A percentile compares a stretch with the other conserved stretches of the same genome.
Evolutionary conservation across 140 eudicot genomes (phyloP).

Genomic region (Bidens hawaiensis): DNA sequence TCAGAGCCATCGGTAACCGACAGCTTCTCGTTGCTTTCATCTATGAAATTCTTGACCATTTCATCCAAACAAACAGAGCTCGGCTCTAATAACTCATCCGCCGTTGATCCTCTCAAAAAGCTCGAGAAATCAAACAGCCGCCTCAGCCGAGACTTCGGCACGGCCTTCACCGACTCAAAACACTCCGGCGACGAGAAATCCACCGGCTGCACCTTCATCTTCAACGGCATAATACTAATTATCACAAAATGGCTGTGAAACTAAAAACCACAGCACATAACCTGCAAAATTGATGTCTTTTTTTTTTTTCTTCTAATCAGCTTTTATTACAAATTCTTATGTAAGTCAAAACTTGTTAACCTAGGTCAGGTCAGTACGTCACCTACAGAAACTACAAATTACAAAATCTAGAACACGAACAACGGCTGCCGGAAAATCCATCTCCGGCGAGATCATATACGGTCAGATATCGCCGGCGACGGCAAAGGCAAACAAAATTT

Average conservation of each 20-base stretch:
- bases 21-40: constrained; percentile 58
- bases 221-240: constrained; percentile 40
- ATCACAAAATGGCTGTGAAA: constrained; percentile 14
- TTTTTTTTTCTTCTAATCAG: too few relatives aligned
- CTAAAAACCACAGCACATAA: constrained; percentile 15
- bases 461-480: constrained; percentile 20
- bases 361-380: constrained; percentile 26
- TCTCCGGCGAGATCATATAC: constrained; percentile 29
- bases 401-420: constrained; percentile 16
- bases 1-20: constrained; percentile 40
- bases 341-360: too few relatives aligned
- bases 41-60: constrained; percentile 82
- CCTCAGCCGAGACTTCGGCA: constrained; percentile 54
- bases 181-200: constrained; percentile 39
- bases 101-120: constrained; percentile 33
- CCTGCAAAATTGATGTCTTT: constrained; percentile 39
- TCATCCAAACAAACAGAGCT: constrained; percentile 72
- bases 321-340: too few relatives aligned
- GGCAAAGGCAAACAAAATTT: constrained; percentile 6
- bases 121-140: constrained; percentile 60
- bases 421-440: constrained; percentile 28
- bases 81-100: constrained; percentile 64
- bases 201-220: constrained; percentile 77
- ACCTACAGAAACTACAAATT: constrained; percentile 17
- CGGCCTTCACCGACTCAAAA: constrained; percentile 43